phyloP scores from a whole-genome alignment of 306 rosid species.

The Pachyrhizus erosus region DNA sequence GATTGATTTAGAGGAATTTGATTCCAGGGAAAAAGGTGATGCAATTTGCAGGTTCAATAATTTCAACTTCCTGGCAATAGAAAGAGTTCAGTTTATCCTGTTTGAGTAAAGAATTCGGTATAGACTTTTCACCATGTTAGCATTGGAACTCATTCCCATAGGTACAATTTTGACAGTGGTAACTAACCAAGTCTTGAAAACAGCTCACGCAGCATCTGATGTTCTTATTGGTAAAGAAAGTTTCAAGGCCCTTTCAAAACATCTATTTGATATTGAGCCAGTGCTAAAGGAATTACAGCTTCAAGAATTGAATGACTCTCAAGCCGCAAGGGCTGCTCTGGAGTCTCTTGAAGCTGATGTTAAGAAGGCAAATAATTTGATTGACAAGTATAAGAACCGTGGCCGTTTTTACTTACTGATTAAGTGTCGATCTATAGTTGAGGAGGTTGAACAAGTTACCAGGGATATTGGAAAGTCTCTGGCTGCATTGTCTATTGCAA shows the following conservation, averaged over 20 bases:
- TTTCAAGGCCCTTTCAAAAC: slow-evolving; percentile 70
- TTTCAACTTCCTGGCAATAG: slow-evolving; percentile 36
- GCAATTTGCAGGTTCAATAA: slow-evolving; percentile 12
- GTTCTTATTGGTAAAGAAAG: slow-evolving; percentile 71
- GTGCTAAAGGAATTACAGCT: slow-evolving; percentile 75
- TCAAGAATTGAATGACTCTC: slow-evolving; percentile 79
- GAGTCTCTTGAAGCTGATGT: slow-evolving; percentile 80
- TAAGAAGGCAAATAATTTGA: slow-evolving; percentile 67
- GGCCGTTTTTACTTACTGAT: slow-evolving; percentile 70
- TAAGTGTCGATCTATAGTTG: slow-evolving; percentile 72
- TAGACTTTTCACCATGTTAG: slow-evolving; percentile 36
- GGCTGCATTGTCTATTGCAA: slow-evolving; percentile 66
- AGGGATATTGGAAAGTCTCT: slow-evolving; percentile 78
- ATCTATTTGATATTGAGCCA: slow-evolving; percentile 71
- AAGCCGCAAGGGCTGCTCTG: slow-evolving; percentile 71
- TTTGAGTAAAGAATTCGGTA: slow-evolving; percentile 35
- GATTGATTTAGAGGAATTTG: slow-evolving; percentile 28
- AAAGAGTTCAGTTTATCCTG: background rate
- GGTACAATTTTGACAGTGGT: slow-evolving; percentile 81
- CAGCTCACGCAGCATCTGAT: slow-evolving; percentile 77
- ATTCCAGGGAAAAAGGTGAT: slow-evolving; percentile 37
- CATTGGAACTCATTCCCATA: slow-evolving; percentile 79
- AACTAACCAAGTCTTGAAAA: slow-evolving; percentile 69
- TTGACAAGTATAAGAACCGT: slow-evolving; percentile 73
- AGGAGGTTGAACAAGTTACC: slow-evolving; percentile 78